Percentiles rank a stretch among this genome's conserved stretches.
Evolutionary conservation across 2,329 filamentous ascomycete species (phyloP).

Genomic region (Sclerotinia borealis): DNA sequence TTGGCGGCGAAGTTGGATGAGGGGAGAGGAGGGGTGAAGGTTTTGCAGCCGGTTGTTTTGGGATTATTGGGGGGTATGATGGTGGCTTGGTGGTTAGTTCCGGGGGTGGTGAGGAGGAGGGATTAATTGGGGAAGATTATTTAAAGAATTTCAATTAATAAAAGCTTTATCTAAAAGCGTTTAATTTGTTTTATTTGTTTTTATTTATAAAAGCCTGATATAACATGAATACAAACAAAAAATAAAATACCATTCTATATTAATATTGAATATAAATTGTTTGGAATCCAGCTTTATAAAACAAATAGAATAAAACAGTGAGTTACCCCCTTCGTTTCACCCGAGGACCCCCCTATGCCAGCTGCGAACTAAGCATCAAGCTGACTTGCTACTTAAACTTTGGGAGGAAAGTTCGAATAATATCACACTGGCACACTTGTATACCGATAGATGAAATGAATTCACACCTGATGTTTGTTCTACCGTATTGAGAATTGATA

Average conservation of each 20-base stretch:
- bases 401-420: background rate
- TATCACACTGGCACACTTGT: background rate
- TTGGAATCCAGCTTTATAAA: too few species aligned
- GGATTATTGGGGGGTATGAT: constrained; percentile 42
- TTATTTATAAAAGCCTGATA: too few species aligned
- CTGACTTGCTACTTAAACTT: background rate
- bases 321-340: background rate
- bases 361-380: background rate
- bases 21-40: constrained; percentile 37
- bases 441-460: background rate
- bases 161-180: too few species aligned
- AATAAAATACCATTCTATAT: too few species aligned
- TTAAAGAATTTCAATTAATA: too few species aligned
- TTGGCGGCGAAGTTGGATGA: constrained; percentile 34
- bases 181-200: too few species aligned
- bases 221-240: too few species aligned
- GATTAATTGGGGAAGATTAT: background rate
- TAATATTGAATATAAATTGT: too few species aligned
- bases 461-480: background rate
- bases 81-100: constrained; percentile 42
- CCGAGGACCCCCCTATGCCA: background rate
- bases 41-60: constrained; percentile 47
- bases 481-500: too few species aligned
- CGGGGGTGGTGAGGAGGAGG: background rate
- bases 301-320: too few species aligned